phyloP scores from a whole-genome alignment of 73 alveolate genomes.

The Loxodes magnus region DNA sequence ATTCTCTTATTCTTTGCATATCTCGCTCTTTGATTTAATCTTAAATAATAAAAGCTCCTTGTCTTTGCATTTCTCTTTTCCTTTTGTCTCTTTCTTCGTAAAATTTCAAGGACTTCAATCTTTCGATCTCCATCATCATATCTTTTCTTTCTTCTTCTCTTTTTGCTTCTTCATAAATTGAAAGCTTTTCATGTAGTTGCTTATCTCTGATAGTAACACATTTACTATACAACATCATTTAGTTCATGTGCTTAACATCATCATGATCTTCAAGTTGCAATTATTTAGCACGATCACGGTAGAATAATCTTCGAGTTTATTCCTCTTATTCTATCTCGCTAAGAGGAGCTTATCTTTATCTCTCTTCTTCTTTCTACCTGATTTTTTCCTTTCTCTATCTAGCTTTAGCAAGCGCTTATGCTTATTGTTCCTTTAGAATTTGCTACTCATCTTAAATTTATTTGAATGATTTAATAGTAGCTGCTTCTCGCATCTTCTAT shows the following conservation, averaged over 20 bases:
- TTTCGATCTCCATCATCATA: slow-evolving; percentile 79
- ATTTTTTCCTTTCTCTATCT: slow-evolving; percentile 55
- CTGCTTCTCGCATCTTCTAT: slow-evolving; percentile 45
- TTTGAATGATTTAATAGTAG: slow-evolving; percentile 48
- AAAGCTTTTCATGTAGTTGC: slow-evolving; percentile 60
- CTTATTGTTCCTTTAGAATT: slow-evolving; percentile 56
- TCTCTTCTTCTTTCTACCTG: slow-evolving; percentile 43
- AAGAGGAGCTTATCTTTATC: slow-evolving; percentile 37
- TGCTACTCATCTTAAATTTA: slow-evolving; percentile 32
- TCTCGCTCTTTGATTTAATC: slow-evolving; percentile 75
- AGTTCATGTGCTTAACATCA: slow-evolving; percentile 79
- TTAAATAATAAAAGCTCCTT: slow-evolving; percentile 60
- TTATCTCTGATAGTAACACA: slow-evolving; percentile 74
- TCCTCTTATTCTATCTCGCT: slow-evolving; percentile 35
- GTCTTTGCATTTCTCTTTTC: slow-evolving; percentile 45
- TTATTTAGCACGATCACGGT: slow-evolving; percentile 44
- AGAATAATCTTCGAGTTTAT: slow-evolving; percentile 16
- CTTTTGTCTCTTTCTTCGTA: slow-evolving; percentile 57
- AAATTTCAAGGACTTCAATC: slow-evolving; percentile 58
- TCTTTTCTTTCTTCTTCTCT: slow-evolving; percentile 66
- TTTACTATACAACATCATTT: slow-evolving; percentile 75
- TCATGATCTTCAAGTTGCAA: slow-evolving; percentile 60
- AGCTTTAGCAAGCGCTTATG: slow-evolving; percentile 50
- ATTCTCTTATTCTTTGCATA: slow-evolving; percentile 53
- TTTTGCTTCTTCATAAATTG: slow-evolving; percentile 46